Base-by-base conservation (phyloP, 345 rosid species). In the Viola odorata region DNA sequence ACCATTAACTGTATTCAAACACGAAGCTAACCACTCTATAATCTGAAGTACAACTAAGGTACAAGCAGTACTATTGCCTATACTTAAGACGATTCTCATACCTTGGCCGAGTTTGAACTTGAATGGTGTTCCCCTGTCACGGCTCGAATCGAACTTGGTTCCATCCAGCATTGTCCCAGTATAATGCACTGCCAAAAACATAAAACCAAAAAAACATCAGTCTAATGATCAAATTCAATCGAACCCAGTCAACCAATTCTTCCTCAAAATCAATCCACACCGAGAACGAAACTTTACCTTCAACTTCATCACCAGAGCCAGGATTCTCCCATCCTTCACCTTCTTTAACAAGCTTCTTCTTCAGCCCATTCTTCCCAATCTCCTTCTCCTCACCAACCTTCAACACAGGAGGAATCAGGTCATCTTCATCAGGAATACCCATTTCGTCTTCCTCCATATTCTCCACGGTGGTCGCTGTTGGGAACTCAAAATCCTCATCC, bases 31-130 rank as follows among this genome's bases (percentile, higher is more conserved):
- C 32, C 32, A 23, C 32, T 23, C 32, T 23, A 1, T 23, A 23
- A 23, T 23, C 32, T 23, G 32, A 23, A 23, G 32, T 23, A 23
- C 32, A 23, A 23, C 32, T 23, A 23, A 23, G 32, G 32, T 23
- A 23, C 32, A 23, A 23, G 32, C 32, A 23, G 32, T 23, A 23
- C 32, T 23, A 23, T 23, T 23, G 32, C 32, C 32, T 23, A 23
- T 23, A 23, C 32, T 23, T 23, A 10, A 54, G 6, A 23, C 32
- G 32, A 23, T 23, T 23, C 32, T 23, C 59, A 5, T 13, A 87
- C 97, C 99, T 86, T 86, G 97, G 10, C 99, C 97, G 44, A 95
- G 96, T 36, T 85, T 81, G 87, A 95, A 95, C 70, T 82, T 86
- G 78, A 95, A 95, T 8, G 99, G 92, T 38, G 88, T 77, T 8